Conservation (phyloP, 2,329 filamentous ascomycete genomes). For the Sporothrix brunneoviolacea region DNA sequence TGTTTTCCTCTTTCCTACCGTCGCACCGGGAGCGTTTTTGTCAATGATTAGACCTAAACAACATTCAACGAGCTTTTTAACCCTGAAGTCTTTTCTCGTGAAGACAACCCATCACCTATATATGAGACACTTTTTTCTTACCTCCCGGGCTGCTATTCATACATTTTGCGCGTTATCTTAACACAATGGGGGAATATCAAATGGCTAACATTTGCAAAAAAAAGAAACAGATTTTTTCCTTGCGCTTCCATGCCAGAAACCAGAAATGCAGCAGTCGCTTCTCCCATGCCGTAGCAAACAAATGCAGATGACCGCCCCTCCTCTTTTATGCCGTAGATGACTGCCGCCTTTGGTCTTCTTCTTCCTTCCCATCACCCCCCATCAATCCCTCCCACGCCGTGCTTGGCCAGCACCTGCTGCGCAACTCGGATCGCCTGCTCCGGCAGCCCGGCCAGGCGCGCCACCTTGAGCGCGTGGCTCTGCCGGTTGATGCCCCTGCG, state of each 20-base stretch:
- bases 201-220: slow-evolving; percentile 2
- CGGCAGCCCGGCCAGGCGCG: slow-evolving; percentile 75
- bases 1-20: slow-evolving; percentile 1
- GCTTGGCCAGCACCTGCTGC: slow-evolving; percentile 42
- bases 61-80: slow-evolving; percentile 58
- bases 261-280: too few relatives aligned
- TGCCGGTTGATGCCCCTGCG: slow-evolving; percentile 74
- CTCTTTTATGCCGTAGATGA: too few relatives aligned
- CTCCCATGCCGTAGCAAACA: too few relatives aligned
- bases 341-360: neutral
- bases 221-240: too few relatives aligned
- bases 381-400: neutral
- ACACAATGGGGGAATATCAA: neutral
- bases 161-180: slow-evolving; percentile 7
- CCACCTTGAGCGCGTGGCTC: slow-evolving; percentile 94
- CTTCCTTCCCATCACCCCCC: neutral
- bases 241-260: too few relatives aligned
- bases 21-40: slow-evolving; percentile 17
- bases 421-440: slow-evolving; percentile 65
- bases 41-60: slow-evolving; percentile 49
- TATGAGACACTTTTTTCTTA: slow-evolving; percentile 44
- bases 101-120: slow-evolving; percentile 52
- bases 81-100: slow-evolving; percentile 52
- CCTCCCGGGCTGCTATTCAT: neutral
- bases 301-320: too few relatives aligned